Conservation (phyloP, 2,329 filamentous ascomycete species). For the Cytospora chrysosperma region DNA sequence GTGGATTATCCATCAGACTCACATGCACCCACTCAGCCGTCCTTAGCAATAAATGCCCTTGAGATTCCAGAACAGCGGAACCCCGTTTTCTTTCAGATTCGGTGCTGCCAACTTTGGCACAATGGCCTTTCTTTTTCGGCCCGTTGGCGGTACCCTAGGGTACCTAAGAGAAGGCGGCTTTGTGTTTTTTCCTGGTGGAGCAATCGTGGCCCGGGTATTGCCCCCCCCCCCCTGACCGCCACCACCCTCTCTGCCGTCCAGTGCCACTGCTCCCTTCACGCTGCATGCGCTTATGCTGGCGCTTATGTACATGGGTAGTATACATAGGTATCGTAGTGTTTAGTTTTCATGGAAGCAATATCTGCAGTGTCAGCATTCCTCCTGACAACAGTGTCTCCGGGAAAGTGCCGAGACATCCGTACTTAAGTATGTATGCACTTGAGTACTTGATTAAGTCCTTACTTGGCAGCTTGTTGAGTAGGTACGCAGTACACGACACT, state of each 20-base stretch:
- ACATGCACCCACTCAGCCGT: no score
- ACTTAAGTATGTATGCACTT: no score
- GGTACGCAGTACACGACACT: no score
- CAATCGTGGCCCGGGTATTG: not conserved
- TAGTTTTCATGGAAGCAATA: not conserved
- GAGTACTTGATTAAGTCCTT: no score
- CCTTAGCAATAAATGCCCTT: no score
- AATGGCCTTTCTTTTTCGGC: conserved; percentile 6
- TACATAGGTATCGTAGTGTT: not conserved
- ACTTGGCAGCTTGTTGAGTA: no score
- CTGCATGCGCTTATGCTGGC: not conserved
- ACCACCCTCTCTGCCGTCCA: not conserved
- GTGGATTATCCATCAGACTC: no score
- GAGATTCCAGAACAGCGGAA: not conserved
- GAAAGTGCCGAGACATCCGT: not conserved
- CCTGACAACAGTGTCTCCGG: not conserved
- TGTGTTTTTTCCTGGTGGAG: not conserved
- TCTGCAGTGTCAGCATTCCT: not conserved
- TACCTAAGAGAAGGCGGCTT: not conserved
- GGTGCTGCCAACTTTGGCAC: conserved; percentile 2
- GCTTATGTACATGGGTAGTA: not conserved
- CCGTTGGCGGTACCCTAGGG: not conserved
- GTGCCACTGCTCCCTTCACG: not conserved
- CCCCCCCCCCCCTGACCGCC: no score
- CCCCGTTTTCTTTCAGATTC: not conserved